These are phyloP conservation scores for Dothideomycetes sp. DNA, from an alignment of 2,329 filamentous ascomycete species.

Conservation along the genomic window DNA sequence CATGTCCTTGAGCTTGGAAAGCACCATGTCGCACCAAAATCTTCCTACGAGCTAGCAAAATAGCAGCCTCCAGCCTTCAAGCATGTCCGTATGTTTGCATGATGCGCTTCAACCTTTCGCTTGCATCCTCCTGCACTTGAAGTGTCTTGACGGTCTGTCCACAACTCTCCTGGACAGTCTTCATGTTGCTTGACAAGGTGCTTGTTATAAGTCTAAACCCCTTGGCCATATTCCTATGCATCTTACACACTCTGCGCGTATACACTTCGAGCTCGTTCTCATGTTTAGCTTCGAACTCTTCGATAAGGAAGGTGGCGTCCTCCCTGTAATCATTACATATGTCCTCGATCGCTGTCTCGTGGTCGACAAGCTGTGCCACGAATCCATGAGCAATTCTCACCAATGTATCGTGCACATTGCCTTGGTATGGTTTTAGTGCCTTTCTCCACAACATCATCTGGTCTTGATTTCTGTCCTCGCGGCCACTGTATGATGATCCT, in stretches of 20 bases:
- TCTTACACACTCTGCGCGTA: constrained; percentile 20
- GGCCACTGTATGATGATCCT: constrained; percentile 17
- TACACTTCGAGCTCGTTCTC: constrained; percentile 27
- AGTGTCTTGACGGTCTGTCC: not conserved
- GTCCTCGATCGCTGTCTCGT: constrained; percentile 35
- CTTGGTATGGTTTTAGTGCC: constrained; percentile 31
- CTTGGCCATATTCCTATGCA: constrained; percentile 16
- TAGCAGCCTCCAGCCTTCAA: not conserved
- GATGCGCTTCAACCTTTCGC: constrained; percentile 1
- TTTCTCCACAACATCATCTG: constrained; percentile 30
- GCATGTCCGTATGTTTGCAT: constrained; percentile 1
- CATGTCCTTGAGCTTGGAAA: too few relatives aligned
- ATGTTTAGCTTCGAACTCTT: constrained; percentile 34
- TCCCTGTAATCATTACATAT: constrained; percentile 37
- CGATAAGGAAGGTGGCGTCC: constrained; percentile 36
- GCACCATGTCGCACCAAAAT: too few relatives aligned
- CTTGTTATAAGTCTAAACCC: too few relatives aligned
- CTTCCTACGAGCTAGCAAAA: too few relatives aligned
- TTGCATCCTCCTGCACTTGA: constrained; percentile 1
- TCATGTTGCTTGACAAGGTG: not conserved
- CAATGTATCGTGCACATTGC: constrained; percentile 30
- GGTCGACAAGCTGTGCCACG: constrained; percentile 37
- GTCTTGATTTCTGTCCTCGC: constrained; percentile 19
- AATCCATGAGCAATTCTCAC: constrained; percentile 35
- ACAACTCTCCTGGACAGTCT: not conserved